These are phyloP conservation scores for Candida boleticola DNA, from an alignment of 805 yeast genomes.

Conservation along the genomic window DNA sequence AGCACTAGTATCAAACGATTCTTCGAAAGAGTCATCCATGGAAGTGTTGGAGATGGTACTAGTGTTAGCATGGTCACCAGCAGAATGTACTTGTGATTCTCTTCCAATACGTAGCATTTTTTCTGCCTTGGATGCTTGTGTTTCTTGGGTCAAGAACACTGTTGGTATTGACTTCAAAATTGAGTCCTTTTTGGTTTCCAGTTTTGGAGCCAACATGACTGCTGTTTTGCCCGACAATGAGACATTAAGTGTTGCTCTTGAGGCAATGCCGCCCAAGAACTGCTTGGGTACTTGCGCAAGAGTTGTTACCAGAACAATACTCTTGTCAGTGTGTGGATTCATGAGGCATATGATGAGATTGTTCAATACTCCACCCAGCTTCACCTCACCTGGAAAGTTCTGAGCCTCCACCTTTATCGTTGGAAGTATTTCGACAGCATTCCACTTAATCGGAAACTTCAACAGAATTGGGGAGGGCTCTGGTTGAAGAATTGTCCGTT, in stretches of 20 bases:
- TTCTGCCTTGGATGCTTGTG: slow-evolving; percentile 31
- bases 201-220: not conserved
- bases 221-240: slow-evolving; percentile 8
- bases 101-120: slow-evolving; percentile 22
- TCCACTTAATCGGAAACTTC: slow-evolving; percentile 28
- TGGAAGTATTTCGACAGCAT: slow-evolving; percentile 37
- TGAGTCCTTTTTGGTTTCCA: slow-evolving; percentile 14
- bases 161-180: slow-evolving; percentile 35
- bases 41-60: slow-evolving; percentile 7
- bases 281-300: slow-evolving; percentile 17
- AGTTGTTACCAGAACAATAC: slow-evolving; percentile 22
- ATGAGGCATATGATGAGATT: slow-evolving; percentile 26
- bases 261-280: slow-evolving; percentile 4
- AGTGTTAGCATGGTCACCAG: too few relatives aligned
- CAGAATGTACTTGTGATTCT: slow-evolving; percentile 2
- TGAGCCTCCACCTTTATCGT: slow-evolving; percentile 18
- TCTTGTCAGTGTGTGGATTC: slow-evolving; percentile 26
- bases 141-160: slow-evolving; percentile 24
- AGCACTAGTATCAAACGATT: not conserved
- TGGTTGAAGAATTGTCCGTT: slow-evolving; percentile 24
- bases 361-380: slow-evolving; percentile 16
- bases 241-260: slow-evolving; percentile 1
- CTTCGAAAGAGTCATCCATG: slow-evolving; percentile 14
- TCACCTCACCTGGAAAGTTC: slow-evolving; percentile 25
- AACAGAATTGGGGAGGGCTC: slow-evolving; percentile 23